phyloP scores from a whole-genome alignment of 257 asterid species.

The Fraxinus anomala region DNA sequence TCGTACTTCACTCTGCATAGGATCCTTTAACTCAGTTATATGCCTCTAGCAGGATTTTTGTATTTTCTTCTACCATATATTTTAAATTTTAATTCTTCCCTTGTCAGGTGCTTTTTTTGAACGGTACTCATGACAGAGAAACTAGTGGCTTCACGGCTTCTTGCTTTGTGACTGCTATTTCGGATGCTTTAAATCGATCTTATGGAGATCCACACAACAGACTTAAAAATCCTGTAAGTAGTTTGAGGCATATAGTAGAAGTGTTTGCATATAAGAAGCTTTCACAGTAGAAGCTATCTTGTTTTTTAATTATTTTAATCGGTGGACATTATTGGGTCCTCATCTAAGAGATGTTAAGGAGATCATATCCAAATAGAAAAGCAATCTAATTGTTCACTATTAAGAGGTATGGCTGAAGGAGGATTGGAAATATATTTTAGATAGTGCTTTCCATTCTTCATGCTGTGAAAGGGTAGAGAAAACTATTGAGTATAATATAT shows the following conservation, averaged over 20 bases:
- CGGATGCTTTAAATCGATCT: constrained; percentile 91
- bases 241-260: constrained; percentile 2
- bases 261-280: constrained; percentile 4
- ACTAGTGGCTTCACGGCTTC: constrained; percentile 83
- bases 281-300: not conserved
- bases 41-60: not conserved
- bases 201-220: constrained; percentile 66
- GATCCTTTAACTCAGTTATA: not conserved
- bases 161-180: constrained; percentile 84
- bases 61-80: constrained; percentile 5
- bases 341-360: not conserved
- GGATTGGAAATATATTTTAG: not conserved
- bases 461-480: not conserved
- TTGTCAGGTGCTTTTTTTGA: constrained; percentile 80
- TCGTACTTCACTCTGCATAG: not conserved
- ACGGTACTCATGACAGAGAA: constrained; percentile 88
- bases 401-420: not conserved
- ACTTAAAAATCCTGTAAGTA: constrained; percentile 71
- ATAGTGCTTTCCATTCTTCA: not conserved
- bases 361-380: not conserved
- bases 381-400: not conserved
- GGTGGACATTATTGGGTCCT: not conserved
- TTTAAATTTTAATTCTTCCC: constrained; percentile 20
- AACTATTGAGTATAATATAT: not conserved
- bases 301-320: not conserved